phyloP scores from a whole-genome alignment of 495 filamentous ascomycete species.

The Aspergillus leporis region DNA sequence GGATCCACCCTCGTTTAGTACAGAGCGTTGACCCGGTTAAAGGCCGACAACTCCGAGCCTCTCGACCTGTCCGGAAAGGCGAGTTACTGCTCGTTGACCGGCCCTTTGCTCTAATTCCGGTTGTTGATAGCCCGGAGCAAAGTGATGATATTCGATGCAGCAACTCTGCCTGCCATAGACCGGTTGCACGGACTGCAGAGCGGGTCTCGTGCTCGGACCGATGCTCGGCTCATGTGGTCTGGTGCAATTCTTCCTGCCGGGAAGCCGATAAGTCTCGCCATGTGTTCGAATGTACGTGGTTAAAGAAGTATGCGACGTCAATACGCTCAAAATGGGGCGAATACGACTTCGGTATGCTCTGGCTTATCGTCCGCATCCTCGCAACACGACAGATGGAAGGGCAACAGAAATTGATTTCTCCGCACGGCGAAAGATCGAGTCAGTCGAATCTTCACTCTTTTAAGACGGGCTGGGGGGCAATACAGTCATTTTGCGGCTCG shows the following conservation, averaged over 20 bases:
- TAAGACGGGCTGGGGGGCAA: conserved; percentile 31
- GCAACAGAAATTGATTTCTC: background rate
- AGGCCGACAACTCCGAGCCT: conserved; percentile 37
- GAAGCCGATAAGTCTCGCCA: conserved; percentile 29
- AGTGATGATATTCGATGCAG: conserved; percentile 35
- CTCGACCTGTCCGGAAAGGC: conserved; percentile 28
- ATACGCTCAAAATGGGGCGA: conserved; percentile 38
- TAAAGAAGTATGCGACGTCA: conserved; percentile 28
- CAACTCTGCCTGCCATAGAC: conserved; percentile 34
- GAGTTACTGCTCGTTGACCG: conserved; percentile 34
- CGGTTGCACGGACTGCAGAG: conserved; percentile 8
- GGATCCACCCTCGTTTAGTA: conserved; percentile 38
- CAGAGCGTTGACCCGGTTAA: conserved; percentile 35
- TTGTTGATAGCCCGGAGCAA: conserved; percentile 27
- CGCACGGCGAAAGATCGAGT: background rate
- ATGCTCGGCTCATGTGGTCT: conserved; percentile 35
- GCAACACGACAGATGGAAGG: conserved; percentile 28
- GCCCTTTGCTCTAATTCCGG: conserved; percentile 39
- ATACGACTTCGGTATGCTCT: conserved; percentile 44
- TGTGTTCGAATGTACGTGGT: conserved; percentile 40
- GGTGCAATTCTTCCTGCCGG: conserved; percentile 33
- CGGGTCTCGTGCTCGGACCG: conserved; percentile 26
- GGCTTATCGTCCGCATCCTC: conserved; percentile 41
- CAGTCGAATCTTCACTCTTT: background rate
- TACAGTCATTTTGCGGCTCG: conserved; percentile 38